phyloP scores from a whole-genome alignment of 768 basidiomycete genomes.

The Zangia roseola region DNA sequence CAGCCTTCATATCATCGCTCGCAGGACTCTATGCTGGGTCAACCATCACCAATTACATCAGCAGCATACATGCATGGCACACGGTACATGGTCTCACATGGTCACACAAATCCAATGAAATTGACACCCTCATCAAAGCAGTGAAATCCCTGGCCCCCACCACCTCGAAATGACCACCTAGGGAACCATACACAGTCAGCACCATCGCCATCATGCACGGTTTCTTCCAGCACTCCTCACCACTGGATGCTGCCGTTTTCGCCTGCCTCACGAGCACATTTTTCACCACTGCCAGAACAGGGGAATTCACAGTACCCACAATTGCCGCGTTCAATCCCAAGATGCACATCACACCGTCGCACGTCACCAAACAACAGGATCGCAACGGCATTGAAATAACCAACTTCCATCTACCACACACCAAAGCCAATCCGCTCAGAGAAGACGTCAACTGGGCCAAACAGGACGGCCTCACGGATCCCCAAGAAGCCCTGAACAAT shows the following conservation, averaged over 20 bases:
- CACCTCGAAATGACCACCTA: background rate
- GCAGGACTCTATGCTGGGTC: constrained; percentile 12
- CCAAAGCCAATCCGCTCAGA: background rate
- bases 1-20: constrained; percentile 1
- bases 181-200: constrained; percentile 15
- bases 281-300: constrained; percentile 11
- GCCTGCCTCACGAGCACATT: constrained; percentile 21
- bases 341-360: constrained; percentile 8
- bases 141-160: constrained; percentile 8
- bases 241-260: constrained; percentile 4
- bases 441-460: background rate
- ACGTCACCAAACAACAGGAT: background rate
- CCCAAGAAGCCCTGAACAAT: background rate
- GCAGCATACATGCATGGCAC: constrained; percentile 25
- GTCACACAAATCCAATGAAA: constrained; percentile 8
- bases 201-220: background rate
- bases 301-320: constrained; percentile 25
- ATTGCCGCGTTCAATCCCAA: constrained; percentile 9
- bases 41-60: constrained; percentile 16
- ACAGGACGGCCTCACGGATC: background rate
- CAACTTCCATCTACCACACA: background rate
- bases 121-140: constrained; percentile 15
- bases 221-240: background rate
- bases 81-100: constrained; percentile 21
- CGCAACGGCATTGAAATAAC: background rate